Conservation (phyloP, 2,329 filamentous ascomycete species). For the Claviceps africana region DNA sequence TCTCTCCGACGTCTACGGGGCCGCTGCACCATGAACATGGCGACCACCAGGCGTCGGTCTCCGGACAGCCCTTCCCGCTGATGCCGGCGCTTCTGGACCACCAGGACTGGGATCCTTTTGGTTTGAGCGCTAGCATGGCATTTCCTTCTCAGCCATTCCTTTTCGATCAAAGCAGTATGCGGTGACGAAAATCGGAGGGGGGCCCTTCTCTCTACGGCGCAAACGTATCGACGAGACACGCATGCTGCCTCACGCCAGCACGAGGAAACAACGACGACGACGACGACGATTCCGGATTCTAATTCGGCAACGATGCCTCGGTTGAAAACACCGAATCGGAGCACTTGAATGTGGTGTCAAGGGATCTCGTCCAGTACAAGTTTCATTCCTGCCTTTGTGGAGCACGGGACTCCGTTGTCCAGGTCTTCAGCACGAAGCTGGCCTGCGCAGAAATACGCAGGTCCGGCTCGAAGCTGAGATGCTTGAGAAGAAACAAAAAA, state of each 20-base stretch:
- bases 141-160: conserved; percentile 75
- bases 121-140: conserved; percentile 85
- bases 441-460: conserved; percentile 1
- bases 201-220: not conserved
- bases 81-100: conserved; percentile 59
- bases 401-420: not conserved
- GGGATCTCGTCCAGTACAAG: not conserved
- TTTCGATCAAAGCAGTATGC: conserved; percentile 49
- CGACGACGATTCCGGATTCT: not conserved
- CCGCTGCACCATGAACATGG: conserved; percentile 24
- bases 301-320: not conserved
- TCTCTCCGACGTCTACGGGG: conserved; percentile 26
- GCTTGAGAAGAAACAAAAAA: not conserved
- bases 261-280: not conserved
- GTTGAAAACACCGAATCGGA: not conserved
- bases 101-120: conserved; percentile 87
- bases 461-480: conserved; percentile 3
- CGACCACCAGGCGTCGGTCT: conserved; percentile 18
- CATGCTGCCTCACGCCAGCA: not conserved
- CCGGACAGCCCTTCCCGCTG: conserved; percentile 39
- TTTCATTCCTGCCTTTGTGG: not conserved
- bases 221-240: not conserved
- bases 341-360: not conserved
- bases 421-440: not conserved
- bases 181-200: conserved; percentile 14